Percentiles rank a stretch among this genome's conserved stretches.
Conservation (phyloP, 2,329 filamentous ascomycete species). For the Bimuria novae-zelandiae region DNA sequence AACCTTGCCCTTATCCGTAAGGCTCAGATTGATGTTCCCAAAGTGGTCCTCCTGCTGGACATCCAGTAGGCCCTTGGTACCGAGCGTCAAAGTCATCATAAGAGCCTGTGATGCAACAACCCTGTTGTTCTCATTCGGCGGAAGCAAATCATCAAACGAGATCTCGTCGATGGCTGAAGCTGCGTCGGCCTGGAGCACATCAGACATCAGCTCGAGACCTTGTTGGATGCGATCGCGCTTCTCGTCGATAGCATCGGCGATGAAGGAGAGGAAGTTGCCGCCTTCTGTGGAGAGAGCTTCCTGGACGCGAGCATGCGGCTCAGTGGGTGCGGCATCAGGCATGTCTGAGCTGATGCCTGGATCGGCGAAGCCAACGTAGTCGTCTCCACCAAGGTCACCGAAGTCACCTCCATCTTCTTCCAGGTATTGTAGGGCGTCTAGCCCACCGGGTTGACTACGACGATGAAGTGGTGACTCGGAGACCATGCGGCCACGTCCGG, state of each 20-base stretch:
- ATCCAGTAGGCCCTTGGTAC: constrained; percentile 64
- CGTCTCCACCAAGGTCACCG: constrained; percentile 21
- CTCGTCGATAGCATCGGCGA: constrained; percentile 54
- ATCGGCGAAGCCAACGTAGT: constrained; percentile 22
- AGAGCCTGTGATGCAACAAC: constrained; percentile 65
- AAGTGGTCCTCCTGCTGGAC: constrained; percentile 63
- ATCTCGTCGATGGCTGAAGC: constrained; percentile 50
- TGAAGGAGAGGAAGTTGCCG: constrained; percentile 66
- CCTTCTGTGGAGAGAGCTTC: constrained; percentile 62
- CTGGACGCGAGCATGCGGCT: constrained; percentile 49
- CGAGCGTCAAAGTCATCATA: constrained; percentile 45
- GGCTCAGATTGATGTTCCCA: constrained; percentile 42
- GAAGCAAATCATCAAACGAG: constrained; percentile 71
- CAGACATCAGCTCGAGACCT: constrained; percentile 18
- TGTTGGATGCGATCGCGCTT: constrained; percentile 26
- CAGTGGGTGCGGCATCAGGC: constrained; percentile 6
- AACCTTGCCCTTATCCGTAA: constrained; percentile 28
- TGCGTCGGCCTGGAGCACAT: constrained; percentile 33
- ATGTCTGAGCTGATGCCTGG: constrained; percentile 27
- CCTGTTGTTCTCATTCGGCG: constrained; percentile 58
- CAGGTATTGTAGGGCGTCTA: constrained; percentile 35
- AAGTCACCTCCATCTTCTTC: constrained; percentile 39
- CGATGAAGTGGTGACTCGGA: constrained; percentile 66
- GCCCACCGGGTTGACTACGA: constrained; percentile 45
- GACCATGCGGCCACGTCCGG: constrained; percentile 54